A percentile compares a stretch with the other conserved stretches of the same genome.
Conservation (phyloP, 352 stramenopile species). For the Hyphochytrium catenoides region DNA sequence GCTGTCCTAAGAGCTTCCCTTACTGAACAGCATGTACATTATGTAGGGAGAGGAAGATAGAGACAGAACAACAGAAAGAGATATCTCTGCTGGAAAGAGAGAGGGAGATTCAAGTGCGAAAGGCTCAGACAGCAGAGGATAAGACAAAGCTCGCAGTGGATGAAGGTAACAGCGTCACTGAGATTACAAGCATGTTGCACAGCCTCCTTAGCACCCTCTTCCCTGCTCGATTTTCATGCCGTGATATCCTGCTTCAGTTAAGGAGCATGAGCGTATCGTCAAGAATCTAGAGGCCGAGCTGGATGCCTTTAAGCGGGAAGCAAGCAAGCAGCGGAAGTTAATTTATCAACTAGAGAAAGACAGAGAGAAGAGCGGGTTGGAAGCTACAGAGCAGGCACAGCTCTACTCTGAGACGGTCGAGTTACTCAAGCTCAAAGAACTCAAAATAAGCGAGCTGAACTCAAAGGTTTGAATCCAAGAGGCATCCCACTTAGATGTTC, state of each 20-base stretch:
- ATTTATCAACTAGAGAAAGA: constrained; percentile 78
- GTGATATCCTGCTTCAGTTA: no score
- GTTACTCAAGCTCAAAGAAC: constrained; percentile 46
- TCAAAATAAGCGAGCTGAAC: constrained; percentile 49
- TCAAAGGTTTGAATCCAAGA: no score
- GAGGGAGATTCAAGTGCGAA: constrained; percentile 52
- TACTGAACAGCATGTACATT: no score
- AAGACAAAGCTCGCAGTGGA: constrained; percentile 60
- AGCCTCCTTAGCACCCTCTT: no score
- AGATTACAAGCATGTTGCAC: no score
- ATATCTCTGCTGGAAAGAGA: constrained; percentile 61
- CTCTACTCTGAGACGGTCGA: constrained; percentile 54
- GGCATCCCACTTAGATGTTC: no score
- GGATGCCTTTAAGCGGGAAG: constrained; percentile 51
- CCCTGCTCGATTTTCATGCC: no score
- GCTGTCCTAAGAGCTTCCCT: background rate
- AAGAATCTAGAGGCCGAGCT: constrained; percentile 57
- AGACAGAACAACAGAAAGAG: constrained; percentile 30
- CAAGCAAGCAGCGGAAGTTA: constrained; percentile 59
- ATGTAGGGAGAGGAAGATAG: no score
- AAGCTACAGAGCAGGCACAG: constrained; percentile 51
- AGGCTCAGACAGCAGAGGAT: constrained; percentile 46
- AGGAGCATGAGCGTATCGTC: constrained; percentile 70
- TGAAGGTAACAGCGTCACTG: no score
- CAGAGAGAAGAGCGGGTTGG: constrained; percentile 67